phyloP scores from a whole-genome alignment of 2,329 filamentous ascomycete species.

The Aspergillus candidus region DNA sequence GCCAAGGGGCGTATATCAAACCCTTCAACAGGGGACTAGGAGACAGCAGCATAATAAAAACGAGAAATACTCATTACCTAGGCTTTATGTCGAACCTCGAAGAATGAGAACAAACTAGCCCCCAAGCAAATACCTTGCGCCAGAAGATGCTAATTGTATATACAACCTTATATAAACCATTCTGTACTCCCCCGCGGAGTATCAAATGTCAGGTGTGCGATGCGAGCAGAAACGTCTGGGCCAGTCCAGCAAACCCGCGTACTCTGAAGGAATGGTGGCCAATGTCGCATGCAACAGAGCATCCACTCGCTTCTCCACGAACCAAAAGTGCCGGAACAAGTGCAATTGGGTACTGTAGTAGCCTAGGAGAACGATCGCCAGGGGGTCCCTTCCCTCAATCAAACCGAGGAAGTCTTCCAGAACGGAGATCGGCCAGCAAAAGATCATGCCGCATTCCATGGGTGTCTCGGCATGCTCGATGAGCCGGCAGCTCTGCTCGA shows the following conservation, averaged over 20 bases:
- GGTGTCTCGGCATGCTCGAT: neutral
- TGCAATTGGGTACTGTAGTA: slow-evolving; percentile 6
- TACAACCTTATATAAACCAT: no score
- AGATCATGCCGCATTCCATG: slow-evolving; percentile 7
- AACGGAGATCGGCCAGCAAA: slow-evolving; percentile 6
- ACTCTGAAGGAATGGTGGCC: neutral
- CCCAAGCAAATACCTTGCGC: no score
- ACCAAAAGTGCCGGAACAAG: slow-evolving; percentile 7
- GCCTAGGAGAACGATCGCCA: slow-evolving; percentile 2
- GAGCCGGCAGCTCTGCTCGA: neutral
- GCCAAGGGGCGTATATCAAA: no score
- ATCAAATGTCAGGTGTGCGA: no score
- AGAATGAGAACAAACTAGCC: no score
- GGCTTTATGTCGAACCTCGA: no score
- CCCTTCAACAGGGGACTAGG: no score
- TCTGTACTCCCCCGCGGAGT: no score
- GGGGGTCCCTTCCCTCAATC: neutral
- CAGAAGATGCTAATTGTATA: no score
- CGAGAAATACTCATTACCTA: no score
- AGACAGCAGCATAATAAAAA: no score
- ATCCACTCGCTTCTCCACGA: slow-evolving; percentile 1
- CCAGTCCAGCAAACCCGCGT: neutral
- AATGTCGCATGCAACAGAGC: neutral
- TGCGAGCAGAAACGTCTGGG: neutral
- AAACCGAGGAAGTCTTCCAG: slow-evolving; percentile 3